Percentiles rank a stretch among this genome's conserved stretches.
These are phyloP conservation scores for Bocquillonia castaneifolia DNA, from an alignment of 441 rosid species.

Conservation along the genomic window DNA sequence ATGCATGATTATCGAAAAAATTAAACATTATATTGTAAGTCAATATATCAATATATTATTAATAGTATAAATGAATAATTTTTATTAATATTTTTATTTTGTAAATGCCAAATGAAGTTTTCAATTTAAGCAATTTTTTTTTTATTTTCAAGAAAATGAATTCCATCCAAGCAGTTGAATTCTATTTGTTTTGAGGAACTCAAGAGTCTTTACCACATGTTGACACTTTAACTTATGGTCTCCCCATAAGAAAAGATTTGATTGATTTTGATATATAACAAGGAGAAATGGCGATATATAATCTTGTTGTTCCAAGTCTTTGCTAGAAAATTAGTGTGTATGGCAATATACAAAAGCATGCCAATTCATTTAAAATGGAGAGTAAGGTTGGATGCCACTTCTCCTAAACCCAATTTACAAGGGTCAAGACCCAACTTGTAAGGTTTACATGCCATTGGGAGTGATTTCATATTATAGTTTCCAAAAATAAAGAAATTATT, in stretches of 20 bases:
- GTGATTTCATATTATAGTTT: background rate
- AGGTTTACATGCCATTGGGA: background rate
- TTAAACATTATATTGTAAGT: too few relatives aligned
- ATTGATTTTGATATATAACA: background rate
- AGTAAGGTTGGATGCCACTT: constrained; percentile 24
- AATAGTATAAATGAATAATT: background rate
- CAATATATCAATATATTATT: too few relatives aligned
- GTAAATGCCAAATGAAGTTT: background rate
- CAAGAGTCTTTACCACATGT: background rate
- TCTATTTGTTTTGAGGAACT: background rate
- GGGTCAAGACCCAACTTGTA: constrained; percentile 18
- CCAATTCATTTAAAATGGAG: background rate
- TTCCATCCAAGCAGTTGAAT: background rate
- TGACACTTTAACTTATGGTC: background rate
- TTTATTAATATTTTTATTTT: background rate
- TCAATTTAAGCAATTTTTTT: background rate
- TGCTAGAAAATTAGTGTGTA: constrained; percentile 3
- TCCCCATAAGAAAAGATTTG: background rate
- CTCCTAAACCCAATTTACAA: constrained; percentile 22
- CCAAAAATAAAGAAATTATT: too few relatives aligned
- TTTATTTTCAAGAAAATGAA: background rate
- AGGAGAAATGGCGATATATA: background rate
- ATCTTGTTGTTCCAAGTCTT: constrained; percentile 8
- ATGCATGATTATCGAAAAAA: too few relatives aligned
- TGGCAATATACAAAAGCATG: background rate